Conservation (phyloP, 2,329 filamentous ascomycete genomes). For the Talaromyces verruculosus region DNA sequence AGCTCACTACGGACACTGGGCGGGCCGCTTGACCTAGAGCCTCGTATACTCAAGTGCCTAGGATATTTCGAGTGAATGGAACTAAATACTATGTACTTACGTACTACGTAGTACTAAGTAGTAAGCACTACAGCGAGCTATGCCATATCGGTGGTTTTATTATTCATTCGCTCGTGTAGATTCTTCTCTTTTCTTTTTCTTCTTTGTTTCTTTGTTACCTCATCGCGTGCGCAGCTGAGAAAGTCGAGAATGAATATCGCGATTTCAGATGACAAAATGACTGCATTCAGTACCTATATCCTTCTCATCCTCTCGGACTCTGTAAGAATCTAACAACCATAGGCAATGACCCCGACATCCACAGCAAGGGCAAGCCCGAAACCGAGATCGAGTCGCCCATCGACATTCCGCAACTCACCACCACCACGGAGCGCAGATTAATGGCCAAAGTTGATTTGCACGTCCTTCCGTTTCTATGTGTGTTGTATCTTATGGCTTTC, state of each 20-base stretch:
- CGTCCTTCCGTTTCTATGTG: constrained; percentile 69
- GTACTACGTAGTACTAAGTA: neutral
- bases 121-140: neutral
- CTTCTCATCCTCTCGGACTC: neutral
- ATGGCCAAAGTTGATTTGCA: constrained; percentile 69
- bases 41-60: neutral
- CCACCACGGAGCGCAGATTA: constrained; percentile 59
- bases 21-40: neutral
- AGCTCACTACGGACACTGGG: neutral
- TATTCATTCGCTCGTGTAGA: neutral
- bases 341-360: neutral
- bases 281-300: neutral
- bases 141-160: neutral
- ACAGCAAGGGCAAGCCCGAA: neutral
- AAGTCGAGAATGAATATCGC: neutral
- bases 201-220: neutral
- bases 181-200: neutral
- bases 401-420: constrained; percentile 23
- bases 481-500: constrained; percentile 71
- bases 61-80: neutral
- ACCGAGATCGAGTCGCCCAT: constrained; percentile 3
- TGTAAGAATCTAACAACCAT: neutral
- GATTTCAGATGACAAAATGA: neutral
- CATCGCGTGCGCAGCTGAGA: neutral
- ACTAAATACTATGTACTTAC: neutral